phyloP scores from a whole-genome alignment of 768 basidiomycete genomes.

The Suillus sp. region DNA sequence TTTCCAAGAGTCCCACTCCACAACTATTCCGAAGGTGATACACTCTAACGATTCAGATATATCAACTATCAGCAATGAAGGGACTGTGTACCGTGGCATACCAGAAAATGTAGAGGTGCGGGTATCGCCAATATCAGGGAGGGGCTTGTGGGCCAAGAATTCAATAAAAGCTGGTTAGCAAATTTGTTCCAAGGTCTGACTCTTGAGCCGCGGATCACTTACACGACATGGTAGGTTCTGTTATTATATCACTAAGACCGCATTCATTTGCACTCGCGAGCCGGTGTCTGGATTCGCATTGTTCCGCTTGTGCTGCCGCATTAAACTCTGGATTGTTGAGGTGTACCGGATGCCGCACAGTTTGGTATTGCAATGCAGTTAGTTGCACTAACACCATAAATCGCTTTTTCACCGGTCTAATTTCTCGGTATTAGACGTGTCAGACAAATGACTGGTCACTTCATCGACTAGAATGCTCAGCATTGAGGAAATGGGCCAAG shows the following conservation, averaged over 20 bases:
- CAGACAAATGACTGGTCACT: conserved; percentile 72
- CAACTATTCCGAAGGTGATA: conserved; percentile 27
- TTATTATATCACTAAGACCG: conserved; percentile 59
- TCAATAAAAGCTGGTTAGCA: conserved; percentile 40
- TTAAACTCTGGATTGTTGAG: conserved; percentile 50
- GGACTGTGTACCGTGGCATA: conserved; percentile 31
- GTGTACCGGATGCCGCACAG: conserved; percentile 70
- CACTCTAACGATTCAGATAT: neutral
- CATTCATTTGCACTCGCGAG: conserved; percentile 68
- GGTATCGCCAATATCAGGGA: conserved; percentile 38
- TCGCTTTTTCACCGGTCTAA: conserved; percentile 1
- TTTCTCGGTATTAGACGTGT: conserved; percentile 49
- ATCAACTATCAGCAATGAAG: conserved; percentile 11
- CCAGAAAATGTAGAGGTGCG: conserved; percentile 46
- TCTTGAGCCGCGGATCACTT: neutral
- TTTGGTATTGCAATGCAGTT: conserved; percentile 80
- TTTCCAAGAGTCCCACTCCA: conserved; percentile 26
- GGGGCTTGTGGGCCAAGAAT: conserved; percentile 48
- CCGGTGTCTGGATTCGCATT: conserved; percentile 58
- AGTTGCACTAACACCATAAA: conserved; percentile 27
- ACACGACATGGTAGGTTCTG: conserved; percentile 51
- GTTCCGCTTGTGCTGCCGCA: conserved; percentile 65
- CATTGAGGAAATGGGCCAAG: conserved; percentile 60
- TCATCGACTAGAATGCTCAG: conserved; percentile 80
- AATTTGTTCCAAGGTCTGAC: neutral